Evolutionary conservation across 495 filamentous ascomycete genomes (phyloP).

Genomic region (Paragyromitra xinjiangensis): DNA sequence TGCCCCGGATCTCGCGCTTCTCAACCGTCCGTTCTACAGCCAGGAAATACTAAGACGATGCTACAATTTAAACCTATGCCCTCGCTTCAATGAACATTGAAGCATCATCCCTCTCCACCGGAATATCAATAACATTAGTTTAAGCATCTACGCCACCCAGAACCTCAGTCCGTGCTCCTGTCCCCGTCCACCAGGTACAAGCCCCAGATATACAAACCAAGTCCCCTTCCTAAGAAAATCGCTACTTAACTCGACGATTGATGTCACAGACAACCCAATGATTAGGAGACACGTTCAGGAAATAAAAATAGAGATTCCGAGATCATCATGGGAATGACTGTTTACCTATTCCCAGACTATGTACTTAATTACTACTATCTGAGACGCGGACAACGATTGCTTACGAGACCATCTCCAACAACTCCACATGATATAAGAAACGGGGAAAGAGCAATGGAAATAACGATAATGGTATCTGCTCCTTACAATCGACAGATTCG

Average conservation of each 20-base stretch:
- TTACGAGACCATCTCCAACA: constrained; percentile 1
- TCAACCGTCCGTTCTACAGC: too few species aligned
- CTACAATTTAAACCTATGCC: too few species aligned
- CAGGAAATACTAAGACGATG: too few species aligned
- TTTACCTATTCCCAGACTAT: neutral
- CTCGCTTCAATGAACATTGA: too few species aligned
- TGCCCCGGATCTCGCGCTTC: too few species aligned
- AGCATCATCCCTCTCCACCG: too few species aligned
- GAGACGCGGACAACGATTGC: neutral
- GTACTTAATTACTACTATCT: constrained; percentile 3
- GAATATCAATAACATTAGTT: too few species aligned
- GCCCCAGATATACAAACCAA: neutral
- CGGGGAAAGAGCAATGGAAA: neutral
- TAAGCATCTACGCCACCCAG: too few species aligned
- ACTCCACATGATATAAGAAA: constrained; percentile 2
- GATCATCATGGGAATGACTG: neutral
- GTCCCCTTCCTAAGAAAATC: neutral
- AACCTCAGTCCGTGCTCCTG: too few species aligned
- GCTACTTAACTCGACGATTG: neutral
- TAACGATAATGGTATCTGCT: constrained; percentile 1
- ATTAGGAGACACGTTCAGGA: neutral
- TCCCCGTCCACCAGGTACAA: neutral
- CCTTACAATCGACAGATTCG: neutral
- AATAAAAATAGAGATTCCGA: neutral
- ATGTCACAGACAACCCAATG: neutral